Evolutionary conservation across 768 basidiomycete genomes (phyloP).

Genomic region (Podaxis sp.): DNA sequence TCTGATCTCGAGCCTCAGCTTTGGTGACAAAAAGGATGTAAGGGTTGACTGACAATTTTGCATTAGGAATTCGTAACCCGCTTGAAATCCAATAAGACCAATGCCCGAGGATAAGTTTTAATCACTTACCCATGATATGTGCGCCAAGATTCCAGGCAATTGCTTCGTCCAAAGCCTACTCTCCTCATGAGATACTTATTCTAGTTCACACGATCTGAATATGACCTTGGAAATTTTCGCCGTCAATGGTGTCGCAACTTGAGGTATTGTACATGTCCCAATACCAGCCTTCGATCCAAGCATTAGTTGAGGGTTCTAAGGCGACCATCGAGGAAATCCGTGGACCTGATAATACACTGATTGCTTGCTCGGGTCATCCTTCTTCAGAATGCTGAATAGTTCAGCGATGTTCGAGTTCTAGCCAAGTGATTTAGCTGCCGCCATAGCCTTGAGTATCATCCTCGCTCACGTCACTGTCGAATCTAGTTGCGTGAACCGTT

Average conservation of each 20-base stretch:
- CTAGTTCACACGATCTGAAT: background rate
- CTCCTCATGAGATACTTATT: background rate
- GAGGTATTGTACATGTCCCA: constrained; percentile 44
- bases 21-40: background rate
- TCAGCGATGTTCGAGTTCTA: constrained; percentile 39
- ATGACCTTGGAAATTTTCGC: constrained; percentile 38
- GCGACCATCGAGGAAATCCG: background rate
- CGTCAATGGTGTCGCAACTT: constrained; percentile 39
- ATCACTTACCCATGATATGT: constrained; percentile 43
- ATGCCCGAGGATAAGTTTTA: background rate
- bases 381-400: constrained; percentile 31
- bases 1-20: constrained; percentile 22
- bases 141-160: constrained; percentile 46
- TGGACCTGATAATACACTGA: constrained; percentile 32
- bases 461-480: constrained; percentile 17
- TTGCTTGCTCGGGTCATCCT: constrained; percentile 30
- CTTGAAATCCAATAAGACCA: constrained; percentile 18
- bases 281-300: constrained; percentile 39
- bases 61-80: constrained; percentile 58
- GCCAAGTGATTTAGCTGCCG: background rate
- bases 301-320: background rate
- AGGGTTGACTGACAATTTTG: constrained; percentile 39
- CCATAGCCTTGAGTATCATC: background rate
- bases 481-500: constrained; percentile 1
- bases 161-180: constrained; percentile 36